Evolutionary conservation across 805 yeast genomes (phyloP).

Genomic region (Spathaspora boniae): DNA sequence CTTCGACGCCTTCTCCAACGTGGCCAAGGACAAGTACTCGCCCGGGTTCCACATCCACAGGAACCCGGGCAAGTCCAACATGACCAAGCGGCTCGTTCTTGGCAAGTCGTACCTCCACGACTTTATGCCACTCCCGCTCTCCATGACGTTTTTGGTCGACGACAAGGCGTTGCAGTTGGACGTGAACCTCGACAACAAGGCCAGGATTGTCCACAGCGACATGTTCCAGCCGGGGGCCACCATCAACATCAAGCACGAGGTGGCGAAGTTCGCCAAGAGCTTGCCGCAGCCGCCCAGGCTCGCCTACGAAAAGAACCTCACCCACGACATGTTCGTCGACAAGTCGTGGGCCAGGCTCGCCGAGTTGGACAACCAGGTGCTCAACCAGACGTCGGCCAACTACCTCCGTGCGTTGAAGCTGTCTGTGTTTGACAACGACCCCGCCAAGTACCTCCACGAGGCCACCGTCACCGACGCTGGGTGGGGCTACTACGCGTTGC

Average conservation of each 20-base stretch:
- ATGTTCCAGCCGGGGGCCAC: conserved; percentile 5
- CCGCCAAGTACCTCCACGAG: conserved; percentile 33
- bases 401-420: conserved; percentile 17
- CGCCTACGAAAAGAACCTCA: conserved; percentile 12
- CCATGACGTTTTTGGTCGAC: conserved; percentile 24
- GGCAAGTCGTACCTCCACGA: conserved; percentile 38
- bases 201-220: conserved; percentile 2
- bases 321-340: conserved; percentile 23
- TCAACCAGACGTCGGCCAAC: conserved; percentile 11
- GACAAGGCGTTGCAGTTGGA: conserved; percentile 12
- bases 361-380: conserved; percentile 5
- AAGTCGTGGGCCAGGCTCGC: conserved; percentile 14
- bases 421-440: conserved; percentile 13
- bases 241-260: conserved; percentile 15
- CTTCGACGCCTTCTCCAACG: conserved; percentile 3
- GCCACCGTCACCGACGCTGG: conserved; percentile 20
- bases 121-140: conserved; percentile 37
- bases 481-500: conserved; percentile 25
- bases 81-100: conserved; percentile 25
- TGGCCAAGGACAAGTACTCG: conserved; percentile 11
- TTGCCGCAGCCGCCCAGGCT: conserved; percentile 2
- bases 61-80: conserved; percentile 30
- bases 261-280: conserved; percentile 10
- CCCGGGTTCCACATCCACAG: conserved; percentile 39
- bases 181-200: conserved; percentile 11